Conservation (phyloP, 306 rosid species). For the Albizia julibrissin region DNA sequence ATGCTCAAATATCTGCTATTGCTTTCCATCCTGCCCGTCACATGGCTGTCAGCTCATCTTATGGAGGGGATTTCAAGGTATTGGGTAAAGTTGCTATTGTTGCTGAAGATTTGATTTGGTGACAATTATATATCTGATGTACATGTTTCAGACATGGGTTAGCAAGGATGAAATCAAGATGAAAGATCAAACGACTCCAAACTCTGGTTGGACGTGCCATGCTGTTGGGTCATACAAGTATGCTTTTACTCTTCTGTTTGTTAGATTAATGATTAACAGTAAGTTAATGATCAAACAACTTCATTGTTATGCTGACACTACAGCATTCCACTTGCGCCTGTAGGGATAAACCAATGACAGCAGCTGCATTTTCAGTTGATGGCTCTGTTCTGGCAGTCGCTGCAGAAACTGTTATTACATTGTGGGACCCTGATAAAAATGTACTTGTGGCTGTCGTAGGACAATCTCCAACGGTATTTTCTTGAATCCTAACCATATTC, state of each 20-base stretch:
- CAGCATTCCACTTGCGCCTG: constrained; percentile 20
- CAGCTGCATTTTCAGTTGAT: constrained; percentile 87
- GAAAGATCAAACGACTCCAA: constrained; percentile 45
- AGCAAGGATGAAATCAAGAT: constrained; percentile 56
- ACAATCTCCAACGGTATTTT: constrained; percentile 61
- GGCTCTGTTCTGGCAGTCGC: constrained; percentile 96
- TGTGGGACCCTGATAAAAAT: constrained; percentile 92
- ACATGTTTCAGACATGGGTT: constrained; percentile 77
- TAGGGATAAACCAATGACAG: constrained; percentile 87
- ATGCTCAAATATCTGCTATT: constrained; percentile 75
- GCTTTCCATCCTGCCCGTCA: constrained; percentile 72
- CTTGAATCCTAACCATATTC: constrained; percentile 18
- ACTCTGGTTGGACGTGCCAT: constrained; percentile 90
- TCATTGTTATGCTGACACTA: constrained; percentile 19
- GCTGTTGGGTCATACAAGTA: constrained; percentile 97
- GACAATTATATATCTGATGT: constrained; percentile 26
- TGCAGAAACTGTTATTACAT: constrained; percentile 82
- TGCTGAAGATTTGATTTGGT: constrained; percentile 10
- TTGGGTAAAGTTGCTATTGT: constrained; percentile 1
- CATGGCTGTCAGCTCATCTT: constrained; percentile 85
- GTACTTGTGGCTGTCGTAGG: constrained; percentile 82
- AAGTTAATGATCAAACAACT: constrained; percentile 33
- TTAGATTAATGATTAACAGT: neutral
- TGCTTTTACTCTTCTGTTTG: constrained; percentile 32
- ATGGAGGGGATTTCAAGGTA: constrained; percentile 98